Evolutionary conservation across 805 yeast genomes (phyloP).

Genomic region (Yamadazyma insecticola): DNA sequence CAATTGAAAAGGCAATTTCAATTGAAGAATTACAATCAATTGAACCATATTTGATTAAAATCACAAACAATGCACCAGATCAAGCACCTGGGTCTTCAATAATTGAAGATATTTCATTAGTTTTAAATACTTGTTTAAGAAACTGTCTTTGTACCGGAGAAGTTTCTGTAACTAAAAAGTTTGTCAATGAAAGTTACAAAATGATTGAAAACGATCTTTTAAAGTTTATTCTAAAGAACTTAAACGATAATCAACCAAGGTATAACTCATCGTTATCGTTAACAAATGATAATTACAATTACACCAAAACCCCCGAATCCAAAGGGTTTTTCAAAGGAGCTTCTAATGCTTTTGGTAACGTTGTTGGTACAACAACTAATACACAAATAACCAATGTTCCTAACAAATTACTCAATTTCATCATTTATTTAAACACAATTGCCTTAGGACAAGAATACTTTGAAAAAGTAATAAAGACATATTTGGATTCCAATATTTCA

Average conservation of each 20-base stretch:
- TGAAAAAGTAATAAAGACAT: slow-evolving; percentile 44
- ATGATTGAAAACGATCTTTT: slow-evolving; percentile 63
- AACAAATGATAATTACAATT: too few species aligned
- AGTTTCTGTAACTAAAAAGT: slow-evolving; percentile 46
- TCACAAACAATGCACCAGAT: slow-evolving; percentile 30
- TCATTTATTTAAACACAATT: slow-evolving; percentile 69
- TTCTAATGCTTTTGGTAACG: slow-evolving; percentile 40
- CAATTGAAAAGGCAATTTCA: slow-evolving; percentile 75
- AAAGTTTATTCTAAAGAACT: slow-evolving; percentile 33
- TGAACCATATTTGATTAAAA: slow-evolving; percentile 32
- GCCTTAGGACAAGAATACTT: slow-evolving; percentile 59
- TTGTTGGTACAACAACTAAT: slow-evolving; percentile 21
- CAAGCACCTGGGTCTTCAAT: slow-evolving; percentile 74
- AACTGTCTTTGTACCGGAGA: slow-evolving; percentile 74
- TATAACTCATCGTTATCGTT: slow-evolving; percentile 30
- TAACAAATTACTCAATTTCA: slow-evolving; percentile 53
- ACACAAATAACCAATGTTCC: slow-evolving; percentile 32
- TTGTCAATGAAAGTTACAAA: slow-evolving; percentile 51
- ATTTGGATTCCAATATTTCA: slow-evolving; percentile 17
- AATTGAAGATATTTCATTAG: slow-evolving; percentile 77
- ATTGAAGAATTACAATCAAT: slow-evolving; percentile 69
- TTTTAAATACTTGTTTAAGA: slow-evolving; percentile 62
- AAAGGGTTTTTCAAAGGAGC: slow-evolving; percentile 40
- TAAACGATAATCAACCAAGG: slow-evolving; percentile 38
- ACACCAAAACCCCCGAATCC: slow-evolving; percentile 25